Evolutionary conservation across 2,329 filamentous ascomycete species (phyloP).

Genomic region (Pseudogymnoascus sp.): DNA sequence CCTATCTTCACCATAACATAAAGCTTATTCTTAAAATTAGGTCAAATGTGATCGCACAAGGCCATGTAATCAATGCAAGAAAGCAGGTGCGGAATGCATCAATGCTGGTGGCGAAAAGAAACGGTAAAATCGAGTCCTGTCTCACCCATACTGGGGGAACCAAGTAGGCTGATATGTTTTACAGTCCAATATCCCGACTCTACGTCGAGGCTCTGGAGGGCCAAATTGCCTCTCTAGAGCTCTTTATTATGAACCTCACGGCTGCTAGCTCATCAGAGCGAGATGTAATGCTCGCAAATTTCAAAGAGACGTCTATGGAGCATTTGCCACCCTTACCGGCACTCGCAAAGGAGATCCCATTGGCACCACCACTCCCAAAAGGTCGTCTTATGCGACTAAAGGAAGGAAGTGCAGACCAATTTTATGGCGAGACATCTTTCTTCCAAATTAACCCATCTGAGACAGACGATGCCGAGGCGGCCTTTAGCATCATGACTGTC

Average conservation of each 20-base stretch:
- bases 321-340: slow-evolving; percentile 11
- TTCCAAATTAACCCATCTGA: slow-evolving; percentile 30
- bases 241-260: slow-evolving; percentile 37
- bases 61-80: slow-evolving; percentile 42
- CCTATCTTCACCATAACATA: background rate
- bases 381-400: slow-evolving; percentile 32
- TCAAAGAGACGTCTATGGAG: slow-evolving; percentile 19
- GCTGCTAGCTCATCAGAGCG: slow-evolving; percentile 32
- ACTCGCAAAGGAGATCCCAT: slow-evolving; percentile 10
- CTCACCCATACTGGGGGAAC: background rate
- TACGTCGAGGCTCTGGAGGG: slow-evolving; percentile 41
- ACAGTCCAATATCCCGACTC: slow-evolving; percentile 36
- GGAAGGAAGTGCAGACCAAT: slow-evolving; percentile 35
- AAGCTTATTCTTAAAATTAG: slow-evolving; percentile 28
- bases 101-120: slow-evolving; percentile 36
- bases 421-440: slow-evolving; percentile 41
- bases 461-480: slow-evolving; percentile 7
- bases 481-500: slow-evolving; percentile 9
- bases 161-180: background rate
- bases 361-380: slow-evolving; percentile 22
- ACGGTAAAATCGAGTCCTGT: slow-evolving; percentile 24
- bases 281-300: slow-evolving; percentile 35
- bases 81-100: slow-evolving; percentile 33
- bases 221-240: slow-evolving; percentile 37
- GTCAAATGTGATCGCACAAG: slow-evolving; percentile 45